Base-by-base conservation (phyloP, 306 rosid genomes). In the Hippophae gyantsensis region DNA sequence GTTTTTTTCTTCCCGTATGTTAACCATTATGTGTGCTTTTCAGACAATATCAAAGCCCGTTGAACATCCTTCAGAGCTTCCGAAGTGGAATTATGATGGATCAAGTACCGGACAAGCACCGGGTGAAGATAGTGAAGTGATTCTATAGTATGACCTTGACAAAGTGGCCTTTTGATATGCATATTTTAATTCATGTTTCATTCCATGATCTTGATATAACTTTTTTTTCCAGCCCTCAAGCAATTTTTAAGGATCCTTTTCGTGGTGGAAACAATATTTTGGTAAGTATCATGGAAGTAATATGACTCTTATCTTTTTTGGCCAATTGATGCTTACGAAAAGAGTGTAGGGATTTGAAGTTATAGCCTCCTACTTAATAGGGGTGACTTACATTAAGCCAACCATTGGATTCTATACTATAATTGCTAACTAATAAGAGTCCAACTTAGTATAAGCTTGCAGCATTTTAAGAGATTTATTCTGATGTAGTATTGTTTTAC, bases 21-120 rank as follows among this genome's bases (percentile, higher is more conserved):
- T 48, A 12, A 59, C 54, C 57, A 56, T 56, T 7, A 60, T 75
- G 26, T 66, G 48, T 56, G 46, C 62, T 25, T 68, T 77, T 67
- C 72, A 93, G 99, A 88, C 99, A 56, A 69, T 93, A 60, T 13
- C 97, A 64, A 93, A 58, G 78, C 99, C 99, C 13, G 97, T 93
- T 68, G 79, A 82, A 57, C 84, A 86, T 76, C 97, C 97, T 12
- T 88, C 99, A 63, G 97, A 93, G 85, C 97, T 93, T 62, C 97
- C 99, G 14, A 93, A 80, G 71, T 93, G 99, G 99, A 93, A 93
- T 61, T 93, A 86, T 52, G 99, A 93, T 77, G 99, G 99, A 71
- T 93, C 99, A 62, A 93, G 99, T 75, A 89, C 99, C 13, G 97
- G 99, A 54, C 99, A 93, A 72, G 99, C 99, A 70, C 97, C 95